Base-by-base conservation (phyloP, 768 basidiomycete species). In the Boletus barrowsii region DNA sequence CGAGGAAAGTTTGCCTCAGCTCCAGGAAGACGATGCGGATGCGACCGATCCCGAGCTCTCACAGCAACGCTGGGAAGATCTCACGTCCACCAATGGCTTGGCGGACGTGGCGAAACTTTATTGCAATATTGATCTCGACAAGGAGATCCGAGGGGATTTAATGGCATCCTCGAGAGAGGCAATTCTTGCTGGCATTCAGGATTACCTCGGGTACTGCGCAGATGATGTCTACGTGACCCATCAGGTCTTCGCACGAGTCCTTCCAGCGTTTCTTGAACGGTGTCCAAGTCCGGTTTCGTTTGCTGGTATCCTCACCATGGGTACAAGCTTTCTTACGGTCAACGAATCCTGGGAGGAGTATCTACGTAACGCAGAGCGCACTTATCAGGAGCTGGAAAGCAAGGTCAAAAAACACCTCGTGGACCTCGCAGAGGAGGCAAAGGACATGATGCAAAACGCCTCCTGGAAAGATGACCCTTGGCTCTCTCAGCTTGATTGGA, bases 211-310 rank as follows among this genome's bases (percentile, higher is more conserved):
- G 32, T 99, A 98, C 68, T 98, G 95, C 62, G 86, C 88, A 3
- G 77, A 73, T 10, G 97, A 98, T 70, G 95, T 97, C 33, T 70
- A 75, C 29, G 83, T 88, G 46, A 99, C 96, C 0, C 89, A 95
- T 63, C 76, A 79, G 6, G 91, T 98, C 8, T 97, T 83, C 67
- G 62, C 76, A 14, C 78, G 81, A 51, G 86, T 88, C 29, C 80
- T 97, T 8, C 94, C 95, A 0, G 77, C 83, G 0, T 99, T 96
- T 67, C 77, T 93, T 41, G 66, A 76, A 29, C 83, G 83, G 6
- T 99, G 95, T 69, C 93, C 95, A 0, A 90, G 88, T 67, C 97
- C 95, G 0, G 94, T 91, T 3, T 89, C 91, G 1, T 98, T 98
- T 67, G 87, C 93, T 0, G 95, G 96, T 6, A 80, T 94, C 26